Evolutionary conservation across 2,329 filamentous ascomycete genomes (phyloP).

Genomic region (Ophiostoma sp.): DNA sequence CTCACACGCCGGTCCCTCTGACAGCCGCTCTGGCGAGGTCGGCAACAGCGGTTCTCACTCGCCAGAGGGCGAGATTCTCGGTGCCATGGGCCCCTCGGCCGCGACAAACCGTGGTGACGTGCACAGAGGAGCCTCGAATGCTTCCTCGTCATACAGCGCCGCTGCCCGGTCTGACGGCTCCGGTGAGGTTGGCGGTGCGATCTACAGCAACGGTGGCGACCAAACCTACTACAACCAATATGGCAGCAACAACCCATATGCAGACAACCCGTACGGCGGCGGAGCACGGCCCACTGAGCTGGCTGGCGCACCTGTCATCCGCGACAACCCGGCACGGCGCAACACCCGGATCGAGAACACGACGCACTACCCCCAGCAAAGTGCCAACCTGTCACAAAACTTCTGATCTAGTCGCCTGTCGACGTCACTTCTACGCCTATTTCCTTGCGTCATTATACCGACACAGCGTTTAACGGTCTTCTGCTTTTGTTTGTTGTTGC

Average conservation of each 20-base stretch:
- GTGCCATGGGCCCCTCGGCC: conserved; percentile 69
- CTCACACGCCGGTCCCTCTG: conserved; percentile 56
- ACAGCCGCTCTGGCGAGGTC: conserved; percentile 64
- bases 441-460: neutral
- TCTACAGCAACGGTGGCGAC: conserved; percentile 41
- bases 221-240: conserved; percentile 56
- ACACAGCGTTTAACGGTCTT: conserved; percentile 12
- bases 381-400: conserved; percentile 92
- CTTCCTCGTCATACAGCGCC: conserved; percentile 90
- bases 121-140: conserved; percentile 85
- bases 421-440: conserved; percentile 1
- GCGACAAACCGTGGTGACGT: conserved; percentile 65
- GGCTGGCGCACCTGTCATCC: conserved; percentile 70
- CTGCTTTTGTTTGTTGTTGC: neutral
- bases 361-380: conserved; percentile 83
- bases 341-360: conserved; percentile 95
- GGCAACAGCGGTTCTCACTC: conserved; percentile 50
- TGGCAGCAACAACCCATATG: conserved; percentile 52
- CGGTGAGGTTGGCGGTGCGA: conserved; percentile 45
- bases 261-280: conserved; percentile 38
- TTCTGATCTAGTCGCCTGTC: conserved; percentile 45
- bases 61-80: conserved; percentile 75
- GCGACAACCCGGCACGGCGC: conserved; percentile 83
- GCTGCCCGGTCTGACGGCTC: conserved; percentile 68
- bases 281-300: conserved; percentile 39